These are phyloP conservation scores for Plasmodium billcollinsi DNA, from an alignment of 169 alveolate species.

Conservation along the genomic window DNA sequence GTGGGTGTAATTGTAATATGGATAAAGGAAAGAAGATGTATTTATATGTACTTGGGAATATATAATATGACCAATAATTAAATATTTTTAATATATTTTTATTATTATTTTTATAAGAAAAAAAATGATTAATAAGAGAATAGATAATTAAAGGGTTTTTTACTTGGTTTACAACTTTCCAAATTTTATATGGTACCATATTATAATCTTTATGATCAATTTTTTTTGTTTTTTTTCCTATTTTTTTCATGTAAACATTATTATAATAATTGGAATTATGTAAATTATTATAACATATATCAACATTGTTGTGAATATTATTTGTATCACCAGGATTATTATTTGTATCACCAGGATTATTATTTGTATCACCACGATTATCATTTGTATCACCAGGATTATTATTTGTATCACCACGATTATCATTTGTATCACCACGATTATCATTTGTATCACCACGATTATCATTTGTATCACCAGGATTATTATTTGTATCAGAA, in stretches of 20 bases:
- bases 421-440: neutral
- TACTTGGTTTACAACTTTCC: constrained; percentile 43
- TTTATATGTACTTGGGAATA: constrained; percentile 67
- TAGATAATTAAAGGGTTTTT: constrained; percentile 51
- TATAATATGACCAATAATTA: constrained; percentile 46
- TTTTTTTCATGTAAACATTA: neutral
- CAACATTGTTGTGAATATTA: too few species aligned
- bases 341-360: too few species aligned
- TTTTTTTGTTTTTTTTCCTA: neutral
- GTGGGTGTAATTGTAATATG: constrained; percentile 35
- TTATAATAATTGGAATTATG: neutral
- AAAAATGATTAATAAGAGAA: constrained; percentile 63
- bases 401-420: too few species aligned
- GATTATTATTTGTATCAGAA: too few species aligned
- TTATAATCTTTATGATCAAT: neutral
- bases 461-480: too few species aligned
- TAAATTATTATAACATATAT: neutral
- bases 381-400: too few species aligned
- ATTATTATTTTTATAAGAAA: constrained; percentile 37
- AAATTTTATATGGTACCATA: constrained; percentile 55
- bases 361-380: neutral
- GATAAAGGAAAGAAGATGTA: constrained; percentile 50
- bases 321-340: too few species aligned
- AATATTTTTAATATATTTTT: constrained; percentile 37
- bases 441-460: too few species aligned